These are phyloP conservation scores for Neurospora cerealis DNA, from an alignment of 495 filamentous ascomycete species.

Conservation along the genomic window DNA sequence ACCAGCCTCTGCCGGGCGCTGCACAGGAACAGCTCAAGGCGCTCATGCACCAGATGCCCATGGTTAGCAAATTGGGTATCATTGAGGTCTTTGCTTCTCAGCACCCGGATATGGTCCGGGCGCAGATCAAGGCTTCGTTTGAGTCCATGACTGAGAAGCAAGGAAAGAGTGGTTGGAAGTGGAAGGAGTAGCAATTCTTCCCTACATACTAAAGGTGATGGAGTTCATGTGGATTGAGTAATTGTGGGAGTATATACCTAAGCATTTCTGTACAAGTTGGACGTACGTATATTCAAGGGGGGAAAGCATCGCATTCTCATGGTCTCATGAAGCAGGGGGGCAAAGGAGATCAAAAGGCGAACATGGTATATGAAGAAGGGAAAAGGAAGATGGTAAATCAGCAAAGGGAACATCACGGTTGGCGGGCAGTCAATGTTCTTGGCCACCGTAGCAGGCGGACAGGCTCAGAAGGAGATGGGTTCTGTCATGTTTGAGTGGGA, in stretches of 20 bases:
- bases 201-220: background rate
- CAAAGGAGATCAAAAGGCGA: background rate
- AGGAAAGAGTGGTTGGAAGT: constrained; percentile 13
- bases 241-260: background rate
- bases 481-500: background rate
- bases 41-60: constrained; percentile 13
- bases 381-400: background rate
- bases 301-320: background rate
- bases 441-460: background rate
- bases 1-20: constrained; percentile 9
- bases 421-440: background rate
- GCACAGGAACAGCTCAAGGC: constrained; percentile 17
- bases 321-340: background rate
- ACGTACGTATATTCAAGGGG: background rate
- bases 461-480: background rate
- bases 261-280: background rate
- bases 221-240: background rate
- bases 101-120: constrained; percentile 5
- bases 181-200: constrained; percentile 14
- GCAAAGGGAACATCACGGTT: background rate
- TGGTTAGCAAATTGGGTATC: constrained; percentile 19
- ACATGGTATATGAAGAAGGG: background rate
- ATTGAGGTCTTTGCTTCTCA: constrained; percentile 18
- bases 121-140: constrained; percentile 20
- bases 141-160: constrained; percentile 12